These are phyloP conservation scores for Metarhizium rileyi DNA, from an alignment of 2,329 filamentous ascomycete species.

Conservation along the genomic window DNA sequence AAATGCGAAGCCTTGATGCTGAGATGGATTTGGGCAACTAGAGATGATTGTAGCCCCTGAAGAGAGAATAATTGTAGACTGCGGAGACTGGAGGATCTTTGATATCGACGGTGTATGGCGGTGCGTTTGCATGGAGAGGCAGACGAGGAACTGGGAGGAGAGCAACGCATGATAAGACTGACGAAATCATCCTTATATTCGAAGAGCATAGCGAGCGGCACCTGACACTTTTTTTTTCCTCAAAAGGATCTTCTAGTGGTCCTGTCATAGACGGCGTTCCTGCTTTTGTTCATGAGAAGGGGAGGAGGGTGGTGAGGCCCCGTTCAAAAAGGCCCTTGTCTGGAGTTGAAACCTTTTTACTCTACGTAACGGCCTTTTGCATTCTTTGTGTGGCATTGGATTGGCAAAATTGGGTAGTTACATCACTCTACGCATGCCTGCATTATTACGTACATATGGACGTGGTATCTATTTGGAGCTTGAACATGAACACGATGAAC, in stretches of 20 bases:
- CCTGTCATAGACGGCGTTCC: slow-evolving; percentile 1
- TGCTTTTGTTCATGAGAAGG: neutral
- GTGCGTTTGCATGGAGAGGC: neutral
- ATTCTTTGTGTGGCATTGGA: neutral
- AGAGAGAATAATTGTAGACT: neutral
- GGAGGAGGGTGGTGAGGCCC: no score
- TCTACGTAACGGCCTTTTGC: neutral
- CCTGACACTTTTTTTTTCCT: neutral
- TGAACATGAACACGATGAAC: neutral
- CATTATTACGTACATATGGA: neutral
- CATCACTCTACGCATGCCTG: neutral
- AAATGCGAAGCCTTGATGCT: slow-evolving; percentile 31
- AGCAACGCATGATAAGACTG: slow-evolving; percentile 1
- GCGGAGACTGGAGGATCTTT: neutral
- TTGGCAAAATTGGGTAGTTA: neutral
- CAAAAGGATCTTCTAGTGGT: neutral
- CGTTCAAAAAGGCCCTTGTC: no score
- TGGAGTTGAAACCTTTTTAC: neutral
- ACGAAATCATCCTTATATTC: neutral
- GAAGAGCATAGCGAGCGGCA: slow-evolving; percentile 5
- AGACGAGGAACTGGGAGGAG: neutral
- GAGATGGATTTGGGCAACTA: slow-evolving; percentile 19
- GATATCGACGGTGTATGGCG: neutral
- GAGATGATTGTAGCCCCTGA: slow-evolving; percentile 16
- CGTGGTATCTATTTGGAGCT: neutral